Conservation (phyloP, 768 basidiomycete species). For the Boletellus emodensis region DNA sequence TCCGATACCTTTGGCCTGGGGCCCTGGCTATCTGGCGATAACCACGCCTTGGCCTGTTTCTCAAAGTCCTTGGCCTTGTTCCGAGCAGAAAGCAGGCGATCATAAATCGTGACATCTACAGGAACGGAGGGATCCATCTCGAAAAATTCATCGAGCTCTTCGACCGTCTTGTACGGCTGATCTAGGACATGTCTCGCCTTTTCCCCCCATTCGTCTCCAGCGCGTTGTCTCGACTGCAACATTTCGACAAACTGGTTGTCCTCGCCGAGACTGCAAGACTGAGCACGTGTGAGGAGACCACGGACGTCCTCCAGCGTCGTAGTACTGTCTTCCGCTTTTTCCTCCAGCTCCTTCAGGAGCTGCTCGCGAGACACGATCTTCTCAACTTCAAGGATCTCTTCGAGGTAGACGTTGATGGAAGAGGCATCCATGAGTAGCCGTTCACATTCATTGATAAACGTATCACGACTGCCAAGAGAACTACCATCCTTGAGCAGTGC, state of each 20-base stretch:
- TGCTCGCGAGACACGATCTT: slow-evolving; percentile 78
- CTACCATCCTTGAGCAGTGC: slow-evolving; percentile 45
- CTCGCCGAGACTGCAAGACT: slow-evolving; percentile 56
- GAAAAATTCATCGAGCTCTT: slow-evolving; percentile 71
- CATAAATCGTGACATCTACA: slow-evolving; percentile 62
- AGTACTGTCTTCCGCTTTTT: slow-evolving; percentile 61
- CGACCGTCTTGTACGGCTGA: slow-evolving; percentile 68
- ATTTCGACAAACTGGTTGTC: slow-evolving; percentile 64
- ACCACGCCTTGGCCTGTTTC: slow-evolving; percentile 70
- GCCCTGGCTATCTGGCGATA: slow-evolving; percentile 52
- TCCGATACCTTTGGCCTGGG: slow-evolving; percentile 64
- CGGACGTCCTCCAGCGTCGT: slow-evolving; percentile 77
- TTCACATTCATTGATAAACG: slow-evolving; percentile 67
- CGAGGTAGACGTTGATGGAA: slow-evolving; percentile 78
- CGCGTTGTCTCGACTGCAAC: slow-evolving; percentile 58
- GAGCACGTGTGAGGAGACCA: slow-evolving; percentile 65
- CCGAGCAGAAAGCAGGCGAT: slow-evolving; percentile 59
- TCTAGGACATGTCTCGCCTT: slow-evolving; percentile 61
- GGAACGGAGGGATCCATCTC: slow-evolving; percentile 64
- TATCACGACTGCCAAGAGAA: slow-evolving; percentile 45
- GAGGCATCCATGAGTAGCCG: slow-evolving; percentile 64
- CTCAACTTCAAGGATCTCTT: slow-evolving; percentile 74
- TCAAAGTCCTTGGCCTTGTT: slow-evolving; percentile 76
- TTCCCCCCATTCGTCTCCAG: slow-evolving; percentile 77
- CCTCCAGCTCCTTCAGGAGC: slow-evolving; percentile 71